phyloP scores from a whole-genome alignment of 768 basidiomycete species.

The Boletus tylopilopsis region DNA sequence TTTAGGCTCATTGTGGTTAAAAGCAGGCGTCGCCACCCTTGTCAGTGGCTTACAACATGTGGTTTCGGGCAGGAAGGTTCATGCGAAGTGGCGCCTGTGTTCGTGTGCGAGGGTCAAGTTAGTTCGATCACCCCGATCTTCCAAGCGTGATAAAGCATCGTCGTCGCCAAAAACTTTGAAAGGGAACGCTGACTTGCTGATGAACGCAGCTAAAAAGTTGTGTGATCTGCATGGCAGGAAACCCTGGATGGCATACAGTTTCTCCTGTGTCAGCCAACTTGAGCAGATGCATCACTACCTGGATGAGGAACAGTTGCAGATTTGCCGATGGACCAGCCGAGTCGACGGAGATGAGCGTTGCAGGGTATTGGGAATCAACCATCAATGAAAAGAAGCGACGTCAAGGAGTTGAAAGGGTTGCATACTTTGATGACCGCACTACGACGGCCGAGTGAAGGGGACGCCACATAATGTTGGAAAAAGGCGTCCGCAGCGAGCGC shows the following conservation, averaged over 20 bases:
- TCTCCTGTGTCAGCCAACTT: not conserved
- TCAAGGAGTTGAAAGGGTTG: constrained; percentile 2
- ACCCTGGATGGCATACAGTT: not conserved
- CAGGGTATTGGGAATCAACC: constrained; percentile 2
- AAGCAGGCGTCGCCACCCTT: constrained; percentile 12
- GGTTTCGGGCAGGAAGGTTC: constrained; percentile 17
- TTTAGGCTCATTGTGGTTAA: constrained; percentile 8
- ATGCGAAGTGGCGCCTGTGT: constrained; percentile 17
- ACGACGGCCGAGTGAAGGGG: not conserved
- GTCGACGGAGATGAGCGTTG: constrained; percentile 27
- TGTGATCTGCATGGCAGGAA: not conserved
- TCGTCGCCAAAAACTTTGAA: constrained; percentile 10
- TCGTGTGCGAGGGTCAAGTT: not conserved
- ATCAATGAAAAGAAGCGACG: constrained; percentile 19
- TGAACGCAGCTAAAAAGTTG: not conserved
- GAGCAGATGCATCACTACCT: not conserved
- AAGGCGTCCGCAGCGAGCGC: constrained; percentile 1
- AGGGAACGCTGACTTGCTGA: not conserved
- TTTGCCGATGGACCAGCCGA: not conserved
- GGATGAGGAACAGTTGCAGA: not conserved
- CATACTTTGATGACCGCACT: constrained; percentile 10
- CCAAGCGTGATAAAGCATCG: constrained; percentile 6
- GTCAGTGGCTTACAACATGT: constrained; percentile 21
- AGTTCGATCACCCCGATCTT: constrained; percentile 5
- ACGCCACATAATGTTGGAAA: constrained; percentile 16